Evolutionary conservation across 2,329 filamentous ascomycete genomes (phyloP), one percentile per base, ranked within the genome.

Genomic region (Fusarium globosum): DNA sequence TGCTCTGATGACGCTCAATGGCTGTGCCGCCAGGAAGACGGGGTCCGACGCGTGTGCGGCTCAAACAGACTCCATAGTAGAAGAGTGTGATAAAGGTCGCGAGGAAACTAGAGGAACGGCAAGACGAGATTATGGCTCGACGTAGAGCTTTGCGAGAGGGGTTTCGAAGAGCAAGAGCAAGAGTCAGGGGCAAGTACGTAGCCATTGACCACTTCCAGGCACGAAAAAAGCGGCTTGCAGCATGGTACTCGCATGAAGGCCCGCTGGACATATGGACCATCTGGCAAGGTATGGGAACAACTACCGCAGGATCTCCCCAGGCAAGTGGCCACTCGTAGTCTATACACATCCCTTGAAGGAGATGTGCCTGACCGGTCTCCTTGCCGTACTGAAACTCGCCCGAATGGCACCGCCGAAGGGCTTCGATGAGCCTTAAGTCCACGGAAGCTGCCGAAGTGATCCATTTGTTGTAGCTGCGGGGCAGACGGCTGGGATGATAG

Each of bases 51-150:
- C 93, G 88, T 3, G 91, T 95, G 49, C 94, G 89, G 11, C 90
- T 86, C 0, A 97, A 88, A 79, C 94, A 97, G 7, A 97, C 92
- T 35, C 92, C 91, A 80, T 97, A 97, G 84, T 95, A 97, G 80
- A 96, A 96, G 16, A 95, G 83, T 2, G 90, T 86, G 73, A 97
- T 92, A 81, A 96, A 97, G 1, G 90, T 84, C 7, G 91, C 93
- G 4, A 97, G 87, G 80, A 97, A 96, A 2, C 92, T 87, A 1
- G 94, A 95, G 10, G 93, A 95, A 38, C 92, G 89, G 15, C 87
- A 82, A 3, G 93, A 90, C 5, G 91, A 91, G 20, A 85, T 75
- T 39, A 93, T 63, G 3, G 91, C 90, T 33, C 83, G 82, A 33
- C 91, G 65, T 16, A 88, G 73, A 10, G 88, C 81, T 38, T 83